phyloP scores from a whole-genome alignment of 805 yeast genomes.

The Metschnikowia bowlesiae region DNA sequence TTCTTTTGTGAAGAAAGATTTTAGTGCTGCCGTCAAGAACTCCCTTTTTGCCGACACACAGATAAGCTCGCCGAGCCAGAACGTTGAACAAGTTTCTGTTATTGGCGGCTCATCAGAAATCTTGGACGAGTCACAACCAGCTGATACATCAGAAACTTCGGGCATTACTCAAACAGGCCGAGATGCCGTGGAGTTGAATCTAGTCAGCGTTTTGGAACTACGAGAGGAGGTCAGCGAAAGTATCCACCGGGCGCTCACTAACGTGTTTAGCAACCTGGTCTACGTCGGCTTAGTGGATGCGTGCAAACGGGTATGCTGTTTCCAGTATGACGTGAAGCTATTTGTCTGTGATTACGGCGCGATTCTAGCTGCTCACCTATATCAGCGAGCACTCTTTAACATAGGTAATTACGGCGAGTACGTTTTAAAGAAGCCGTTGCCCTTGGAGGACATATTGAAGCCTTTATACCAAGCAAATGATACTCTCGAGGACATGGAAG shows the following conservation, averaged over 20 bases:
- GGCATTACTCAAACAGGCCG: not conserved
- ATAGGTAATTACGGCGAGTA: conserved; percentile 74
- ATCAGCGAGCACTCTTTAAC: conserved; percentile 73
- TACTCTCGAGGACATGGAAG: conserved; percentile 17
- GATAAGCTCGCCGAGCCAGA: not conserved
- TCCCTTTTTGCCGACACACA: not conserved
- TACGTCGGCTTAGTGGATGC: conserved; percentile 83
- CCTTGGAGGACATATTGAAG: conserved; percentile 31
- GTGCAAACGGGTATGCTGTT: conserved; percentile 63
- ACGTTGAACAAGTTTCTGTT: not conserved
- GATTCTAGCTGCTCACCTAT: conserved; percentile 63
- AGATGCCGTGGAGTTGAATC: conserved; percentile 40
- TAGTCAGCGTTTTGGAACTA: conserved; percentile 58
- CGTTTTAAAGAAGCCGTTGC: conserved; percentile 20
- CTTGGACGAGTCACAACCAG: not conserved
- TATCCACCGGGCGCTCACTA: conserved; percentile 54
- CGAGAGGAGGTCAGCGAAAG: conserved; percentile 44
- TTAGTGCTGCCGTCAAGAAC: not conserved
- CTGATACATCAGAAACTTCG: not conserved
- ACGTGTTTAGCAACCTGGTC: conserved; percentile 62
- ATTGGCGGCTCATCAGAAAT: not conserved
- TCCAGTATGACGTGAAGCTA: conserved; percentile 77
- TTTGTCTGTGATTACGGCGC: conserved; percentile 78
- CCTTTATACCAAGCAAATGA: conserved; percentile 27
- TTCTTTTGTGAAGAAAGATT: conserved; percentile 13